Evolutionary conservation across 441 rosid species (phyloP).

Genomic region (Populus hybrid): DNA sequence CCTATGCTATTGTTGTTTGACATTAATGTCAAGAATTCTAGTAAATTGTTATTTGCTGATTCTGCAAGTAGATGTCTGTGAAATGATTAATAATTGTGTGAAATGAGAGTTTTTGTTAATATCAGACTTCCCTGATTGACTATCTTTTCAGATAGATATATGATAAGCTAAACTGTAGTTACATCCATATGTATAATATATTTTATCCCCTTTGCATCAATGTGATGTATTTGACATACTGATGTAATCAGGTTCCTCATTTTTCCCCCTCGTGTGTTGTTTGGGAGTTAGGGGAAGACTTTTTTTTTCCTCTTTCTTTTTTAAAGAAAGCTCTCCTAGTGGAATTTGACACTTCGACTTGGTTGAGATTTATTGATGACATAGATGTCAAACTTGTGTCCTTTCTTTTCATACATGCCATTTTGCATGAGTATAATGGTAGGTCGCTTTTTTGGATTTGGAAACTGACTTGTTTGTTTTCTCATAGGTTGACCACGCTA

Average conservation of each 20-base stretch:
- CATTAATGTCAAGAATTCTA: neutral
- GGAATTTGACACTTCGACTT: neutral
- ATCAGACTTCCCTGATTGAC: neutral
- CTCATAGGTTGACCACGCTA: slow-evolving; percentile 19
- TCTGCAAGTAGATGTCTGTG: neutral
- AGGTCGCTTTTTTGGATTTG: neutral
- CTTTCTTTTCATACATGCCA: neutral
- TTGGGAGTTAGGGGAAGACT: neutral
- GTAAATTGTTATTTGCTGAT: neutral
- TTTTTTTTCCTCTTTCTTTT: neutral
- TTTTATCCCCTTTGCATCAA: neutral
- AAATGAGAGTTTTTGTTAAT: neutral
- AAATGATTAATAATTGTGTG: neutral
- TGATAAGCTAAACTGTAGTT: neutral
- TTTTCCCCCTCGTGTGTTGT: neutral
- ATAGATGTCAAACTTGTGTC: neutral
- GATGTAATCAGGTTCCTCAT: neutral
- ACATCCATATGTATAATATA: neutral
- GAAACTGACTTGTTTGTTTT: slow-evolving; percentile 1
- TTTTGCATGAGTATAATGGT: neutral
- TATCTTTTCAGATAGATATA: neutral
- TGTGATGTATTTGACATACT: neutral
- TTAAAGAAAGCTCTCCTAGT: neutral
- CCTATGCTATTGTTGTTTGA: neutral
- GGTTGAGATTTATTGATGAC: neutral